A percentile compares a stretch with the other conserved stretches of the same genome.
Evolutionary conservation across 176 grass and related monocot genomes (phyloP).

Genomic region (Oryza officinalis): DNA sequence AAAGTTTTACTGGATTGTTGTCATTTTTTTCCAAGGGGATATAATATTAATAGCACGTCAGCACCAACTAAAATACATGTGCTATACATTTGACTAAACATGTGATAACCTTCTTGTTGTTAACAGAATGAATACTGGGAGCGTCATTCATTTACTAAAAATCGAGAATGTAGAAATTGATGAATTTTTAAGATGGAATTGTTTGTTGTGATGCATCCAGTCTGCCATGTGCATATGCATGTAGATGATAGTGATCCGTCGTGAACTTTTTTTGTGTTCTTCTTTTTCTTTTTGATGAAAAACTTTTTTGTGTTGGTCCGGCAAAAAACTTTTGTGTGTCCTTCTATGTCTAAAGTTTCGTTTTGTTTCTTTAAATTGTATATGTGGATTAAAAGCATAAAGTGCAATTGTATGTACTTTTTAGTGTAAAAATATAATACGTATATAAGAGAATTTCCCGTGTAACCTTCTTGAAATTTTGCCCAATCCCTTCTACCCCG

Average conservation of each 20-base stretch:
- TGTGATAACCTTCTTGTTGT: too few species aligned
- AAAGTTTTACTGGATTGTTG: neutral
- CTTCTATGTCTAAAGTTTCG: neutral
- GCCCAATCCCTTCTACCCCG: too few species aligned
- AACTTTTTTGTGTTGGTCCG: too few species aligned
- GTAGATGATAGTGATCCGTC: neutral
- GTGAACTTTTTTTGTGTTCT: neutral
- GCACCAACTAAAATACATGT: neutral
- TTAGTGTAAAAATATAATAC: too few species aligned
- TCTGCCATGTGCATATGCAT: neutral
- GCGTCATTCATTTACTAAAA: neutral
- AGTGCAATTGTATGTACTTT: neutral
- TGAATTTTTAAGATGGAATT: neutral
- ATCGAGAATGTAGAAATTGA: neutral
- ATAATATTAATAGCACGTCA: neutral
- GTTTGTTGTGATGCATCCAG: neutral
- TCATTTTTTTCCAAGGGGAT: neutral
- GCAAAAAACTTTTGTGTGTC: neutral
- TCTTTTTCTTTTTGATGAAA: too few species aligned
- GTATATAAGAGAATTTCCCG: too few species aligned
- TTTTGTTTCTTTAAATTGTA: neutral
- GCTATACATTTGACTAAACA: too few species aligned
- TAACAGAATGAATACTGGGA: too few species aligned
- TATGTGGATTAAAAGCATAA: neutral
- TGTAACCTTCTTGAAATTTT: too few species aligned